Evolutionary conservation across 768 basidiomycete species (phyloP).

Genomic region (Russula earlei): DNA sequence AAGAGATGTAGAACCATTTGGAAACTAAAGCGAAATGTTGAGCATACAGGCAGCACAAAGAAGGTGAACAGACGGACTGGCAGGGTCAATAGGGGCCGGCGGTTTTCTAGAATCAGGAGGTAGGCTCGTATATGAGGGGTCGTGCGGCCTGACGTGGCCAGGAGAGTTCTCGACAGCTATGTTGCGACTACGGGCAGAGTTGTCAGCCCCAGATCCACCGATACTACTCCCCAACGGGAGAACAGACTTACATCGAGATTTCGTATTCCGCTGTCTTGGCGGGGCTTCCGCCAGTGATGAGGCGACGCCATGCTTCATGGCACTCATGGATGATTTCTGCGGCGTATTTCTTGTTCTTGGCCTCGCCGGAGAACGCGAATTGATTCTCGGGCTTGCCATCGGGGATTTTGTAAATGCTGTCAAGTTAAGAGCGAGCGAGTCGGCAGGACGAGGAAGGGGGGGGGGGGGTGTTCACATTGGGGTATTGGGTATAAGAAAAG

Average conservation of each 20-base stretch:
- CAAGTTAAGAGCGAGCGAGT: not conserved
- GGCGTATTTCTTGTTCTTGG: constrained; percentile 99
- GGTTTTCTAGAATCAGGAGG: constrained; percentile 76
- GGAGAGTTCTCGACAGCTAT: constrained; percentile 66
- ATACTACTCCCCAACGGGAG: not conserved
- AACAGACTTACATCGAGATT: constrained; percentile 60
- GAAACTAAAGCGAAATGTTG: constrained; percentile 41
- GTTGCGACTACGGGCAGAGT: constrained; percentile 60
- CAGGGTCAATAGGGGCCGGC: constrained; percentile 83
- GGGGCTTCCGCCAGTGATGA: constrained; percentile 70
- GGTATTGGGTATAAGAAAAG: too few relatives aligned
- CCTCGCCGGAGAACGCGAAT: constrained; percentile 98
- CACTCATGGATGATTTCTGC: constrained; percentile 98
- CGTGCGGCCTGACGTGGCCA: constrained; percentile 52
- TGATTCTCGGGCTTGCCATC: constrained; percentile 96
- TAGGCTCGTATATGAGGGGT: constrained; percentile 52
- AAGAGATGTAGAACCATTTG: constrained; percentile 94
- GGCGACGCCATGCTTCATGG: constrained; percentile 96
- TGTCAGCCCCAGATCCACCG: not conserved
- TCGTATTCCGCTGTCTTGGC: constrained; percentile 67
- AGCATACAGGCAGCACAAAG: not conserved
- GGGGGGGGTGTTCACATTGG: not conserved
- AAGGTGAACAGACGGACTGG: constrained; percentile 46
- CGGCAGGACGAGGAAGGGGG: not conserved
- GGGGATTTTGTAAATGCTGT: constrained; percentile 91